Conservation (phyloP, 805 yeast genomes). For the Cyberlindnera maritima region DNA sequence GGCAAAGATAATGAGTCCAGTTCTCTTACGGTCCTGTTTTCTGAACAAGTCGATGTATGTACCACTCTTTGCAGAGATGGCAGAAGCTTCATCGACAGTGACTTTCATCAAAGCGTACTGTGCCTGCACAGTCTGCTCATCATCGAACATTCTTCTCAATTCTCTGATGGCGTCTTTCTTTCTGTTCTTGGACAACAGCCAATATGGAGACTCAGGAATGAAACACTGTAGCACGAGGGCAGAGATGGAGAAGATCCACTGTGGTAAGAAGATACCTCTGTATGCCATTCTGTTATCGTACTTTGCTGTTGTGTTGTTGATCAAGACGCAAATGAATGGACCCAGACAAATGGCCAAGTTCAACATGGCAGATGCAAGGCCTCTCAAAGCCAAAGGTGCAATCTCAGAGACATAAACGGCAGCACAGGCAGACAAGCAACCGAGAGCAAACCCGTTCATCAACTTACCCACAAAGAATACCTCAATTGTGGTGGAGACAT, state of each 20-base stretch:
- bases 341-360: constrained; percentile 36
- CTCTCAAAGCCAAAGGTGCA: constrained; percentile 37
- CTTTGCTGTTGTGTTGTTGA: constrained; percentile 23
- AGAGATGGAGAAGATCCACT: constrained; percentile 19
- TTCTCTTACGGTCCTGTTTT: constrained; percentile 41
- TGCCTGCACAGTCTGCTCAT: constrained; percentile 24
- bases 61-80: constrained; percentile 28
- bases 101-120: constrained; percentile 32
- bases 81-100: constrained; percentile 28
- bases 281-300: constrained; percentile 30
- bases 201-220: constrained; percentile 46
- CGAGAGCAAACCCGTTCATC: constrained; percentile 40
- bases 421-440: constrained; percentile 36
- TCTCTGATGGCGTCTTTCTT: constrained; percentile 33
- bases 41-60: constrained; percentile 43
- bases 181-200: constrained; percentile 35
- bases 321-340: constrained; percentile 35
- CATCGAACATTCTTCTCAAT: constrained; percentile 24
- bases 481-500: constrained; percentile 35
- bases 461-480: constrained; percentile 41
- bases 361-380: constrained; percentile 35
- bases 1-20: constrained; percentile 32
- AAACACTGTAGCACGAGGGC: constrained; percentile 32
- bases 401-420: constrained; percentile 41
- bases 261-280: constrained; percentile 34